Conservation (phyloP, 1,284 basidiomycete species). For the Sanguinoderma infundibulare region DNA sequence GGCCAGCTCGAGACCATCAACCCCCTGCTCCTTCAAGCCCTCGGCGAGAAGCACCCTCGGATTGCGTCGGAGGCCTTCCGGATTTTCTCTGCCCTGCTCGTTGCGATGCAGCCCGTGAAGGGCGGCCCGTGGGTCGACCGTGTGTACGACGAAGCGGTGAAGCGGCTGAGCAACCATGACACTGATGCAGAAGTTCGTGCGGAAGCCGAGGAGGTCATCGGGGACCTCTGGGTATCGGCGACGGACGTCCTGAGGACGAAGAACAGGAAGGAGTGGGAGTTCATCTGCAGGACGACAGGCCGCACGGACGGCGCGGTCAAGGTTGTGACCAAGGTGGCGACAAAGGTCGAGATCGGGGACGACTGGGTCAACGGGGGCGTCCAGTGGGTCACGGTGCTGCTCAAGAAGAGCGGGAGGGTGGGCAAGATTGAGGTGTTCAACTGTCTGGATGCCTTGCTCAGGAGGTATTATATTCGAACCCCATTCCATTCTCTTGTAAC, state of each 20-base stretch:
- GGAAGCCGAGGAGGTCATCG: slow-evolving; percentile 83
- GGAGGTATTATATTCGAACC: slow-evolving; percentile 48
- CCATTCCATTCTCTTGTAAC: background rate
- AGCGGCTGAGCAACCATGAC: slow-evolving; percentile 76
- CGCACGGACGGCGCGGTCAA: slow-evolving; percentile 73
- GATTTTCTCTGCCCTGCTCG: slow-evolving; percentile 73
- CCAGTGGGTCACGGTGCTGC: slow-evolving; percentile 76
- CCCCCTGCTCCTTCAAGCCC: slow-evolving; percentile 74
- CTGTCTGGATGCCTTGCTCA: slow-evolving; percentile 77
- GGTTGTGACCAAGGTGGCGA: slow-evolving; percentile 75
- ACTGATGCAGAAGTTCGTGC: slow-evolving; percentile 92
- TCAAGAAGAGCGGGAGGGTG: slow-evolving; percentile 81
- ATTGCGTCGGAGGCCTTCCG: slow-evolving; percentile 85
- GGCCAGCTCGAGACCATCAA: slow-evolving; percentile 68
- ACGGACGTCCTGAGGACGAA: slow-evolving; percentile 70
- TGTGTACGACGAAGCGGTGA: slow-evolving; percentile 78
- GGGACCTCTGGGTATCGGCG: slow-evolving; percentile 86
- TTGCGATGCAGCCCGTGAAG: slow-evolving; percentile 65
- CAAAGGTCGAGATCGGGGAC: slow-evolving; percentile 68
- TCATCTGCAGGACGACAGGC: slow-evolving; percentile 80
- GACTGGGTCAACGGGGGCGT: slow-evolving; percentile 83
- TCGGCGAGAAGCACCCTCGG: slow-evolving; percentile 76
- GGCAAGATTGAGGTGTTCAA: slow-evolving; percentile 85
- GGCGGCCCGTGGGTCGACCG: slow-evolving; percentile 62
- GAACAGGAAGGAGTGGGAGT: slow-evolving; percentile 77